Conservation (phyloP, 2,329 filamentous ascomycete genomes). For the Thielaviopsis euricoi region DNA sequence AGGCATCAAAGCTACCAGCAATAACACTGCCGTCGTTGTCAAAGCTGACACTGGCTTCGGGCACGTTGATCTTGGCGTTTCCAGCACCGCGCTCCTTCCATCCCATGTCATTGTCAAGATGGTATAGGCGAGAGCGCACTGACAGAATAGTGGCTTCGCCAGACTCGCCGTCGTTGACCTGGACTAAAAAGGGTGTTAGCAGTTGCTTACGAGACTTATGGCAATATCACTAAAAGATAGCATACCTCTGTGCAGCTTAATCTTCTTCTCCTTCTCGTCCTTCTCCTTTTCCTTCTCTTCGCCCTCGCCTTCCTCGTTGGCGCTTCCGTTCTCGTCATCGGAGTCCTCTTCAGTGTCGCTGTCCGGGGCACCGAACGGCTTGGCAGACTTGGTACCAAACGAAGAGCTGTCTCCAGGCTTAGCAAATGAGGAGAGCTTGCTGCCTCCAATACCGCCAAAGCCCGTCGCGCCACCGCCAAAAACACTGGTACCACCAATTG, state of each 20-base stretch:
- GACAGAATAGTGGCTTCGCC: slow-evolving; percentile 60
- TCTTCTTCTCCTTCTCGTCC: slow-evolving; percentile 45
- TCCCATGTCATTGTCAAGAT: slow-evolving; percentile 51
- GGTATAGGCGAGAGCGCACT: slow-evolving; percentile 71
- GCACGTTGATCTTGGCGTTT: slow-evolving; percentile 69
- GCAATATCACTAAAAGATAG: slow-evolving; percentile 8
- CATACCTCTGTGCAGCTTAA: slow-evolving; percentile 54
- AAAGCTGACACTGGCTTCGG: slow-evolving; percentile 37
- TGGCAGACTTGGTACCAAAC: slow-evolving; percentile 35
- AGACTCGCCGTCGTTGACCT: slow-evolving; percentile 73
- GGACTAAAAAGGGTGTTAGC: slow-evolving; percentile 27
- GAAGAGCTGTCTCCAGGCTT: slow-evolving; percentile 37
- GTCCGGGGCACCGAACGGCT: slow-evolving; percentile 62
- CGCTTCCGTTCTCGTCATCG: slow-evolving; percentile 23
- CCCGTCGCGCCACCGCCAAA: slow-evolving; percentile 29
- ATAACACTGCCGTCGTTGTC: slow-evolving; percentile 34
- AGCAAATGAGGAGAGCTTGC: slow-evolving; percentile 35
- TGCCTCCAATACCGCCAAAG: slow-evolving; percentile 49
- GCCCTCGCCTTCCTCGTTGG: slow-evolving; percentile 29
- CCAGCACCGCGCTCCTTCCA: slow-evolving; percentile 88
- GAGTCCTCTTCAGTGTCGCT: slow-evolving; percentile 40
- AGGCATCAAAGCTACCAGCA: slow-evolving; percentile 38
- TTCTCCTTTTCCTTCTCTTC: slow-evolving; percentile 39
- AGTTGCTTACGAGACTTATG: neutral
- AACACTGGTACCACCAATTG: slow-evolving; percentile 19